phyloP scores from a whole-genome alignment of 768 basidiomycete genomes.

The Tephrocybe sp. region DNA sequence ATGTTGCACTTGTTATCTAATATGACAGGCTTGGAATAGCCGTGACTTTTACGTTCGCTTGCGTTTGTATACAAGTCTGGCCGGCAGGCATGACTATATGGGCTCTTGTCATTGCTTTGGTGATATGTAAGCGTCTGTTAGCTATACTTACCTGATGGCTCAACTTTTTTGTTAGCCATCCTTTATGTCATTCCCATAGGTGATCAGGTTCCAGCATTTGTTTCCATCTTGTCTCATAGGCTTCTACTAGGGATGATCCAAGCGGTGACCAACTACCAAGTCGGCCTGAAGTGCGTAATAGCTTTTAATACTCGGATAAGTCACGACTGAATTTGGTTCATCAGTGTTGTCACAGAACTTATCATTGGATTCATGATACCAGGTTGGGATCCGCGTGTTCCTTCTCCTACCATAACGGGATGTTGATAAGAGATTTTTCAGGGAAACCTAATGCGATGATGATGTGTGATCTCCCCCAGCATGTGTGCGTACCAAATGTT shows the following conservation, averaged over 20 bases:
- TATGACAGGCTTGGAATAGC: constrained; percentile 22
- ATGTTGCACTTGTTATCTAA: not conserved
- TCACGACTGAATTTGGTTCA: not conserved
- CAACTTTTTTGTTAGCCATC: constrained; percentile 27
- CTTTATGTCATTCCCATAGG: constrained; percentile 73
- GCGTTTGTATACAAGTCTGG: constrained; percentile 61
- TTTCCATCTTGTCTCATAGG: not conserved
- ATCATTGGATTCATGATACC: constrained; percentile 60
- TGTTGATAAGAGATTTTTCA: constrained; percentile 31
- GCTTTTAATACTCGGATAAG: not conserved
- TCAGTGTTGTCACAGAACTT: constrained; percentile 69
- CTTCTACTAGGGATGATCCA: constrained; percentile 57
- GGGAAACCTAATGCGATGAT: constrained; percentile 76
- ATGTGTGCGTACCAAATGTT: not conserved
- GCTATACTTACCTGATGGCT: constrained; percentile 2
- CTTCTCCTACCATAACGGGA: constrained; percentile 1
- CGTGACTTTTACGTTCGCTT: constrained; percentile 57
- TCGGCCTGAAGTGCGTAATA: constrained; percentile 44
- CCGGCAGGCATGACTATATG: constrained; percentile 67
- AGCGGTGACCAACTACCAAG: constrained; percentile 77
- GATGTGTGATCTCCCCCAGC: constrained; percentile 40
- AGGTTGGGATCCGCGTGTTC: constrained; percentile 22
- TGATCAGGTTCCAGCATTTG: constrained; percentile 22
- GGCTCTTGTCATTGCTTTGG: constrained; percentile 55
- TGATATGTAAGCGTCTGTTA: constrained; percentile 31